These are phyloP conservation scores for Coprinopsis cinerea DNA, from an alignment of 768 basidiomycete genomes.

Conservation along the genomic window DNA sequence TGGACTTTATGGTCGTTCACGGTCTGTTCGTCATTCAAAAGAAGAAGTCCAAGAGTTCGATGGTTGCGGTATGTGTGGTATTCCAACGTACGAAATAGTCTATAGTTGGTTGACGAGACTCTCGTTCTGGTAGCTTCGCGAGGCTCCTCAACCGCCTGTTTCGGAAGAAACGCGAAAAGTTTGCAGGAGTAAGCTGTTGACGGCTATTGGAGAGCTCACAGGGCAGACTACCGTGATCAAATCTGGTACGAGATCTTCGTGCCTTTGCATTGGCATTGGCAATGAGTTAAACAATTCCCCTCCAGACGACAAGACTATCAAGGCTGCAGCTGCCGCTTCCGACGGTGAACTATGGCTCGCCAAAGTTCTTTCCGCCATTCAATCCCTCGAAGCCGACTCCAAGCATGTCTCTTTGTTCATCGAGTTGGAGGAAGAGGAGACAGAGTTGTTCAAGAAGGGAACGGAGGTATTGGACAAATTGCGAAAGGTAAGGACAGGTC, in stretches of 20 bases:
- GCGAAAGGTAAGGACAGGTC: slow-evolving; percentile 31
- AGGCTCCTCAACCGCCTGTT: slow-evolving; percentile 58
- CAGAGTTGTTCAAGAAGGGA: slow-evolving; percentile 39
- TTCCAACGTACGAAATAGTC: not conserved
- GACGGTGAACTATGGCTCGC: slow-evolving; percentile 80
- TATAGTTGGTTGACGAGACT: not conserved
- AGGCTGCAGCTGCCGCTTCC: slow-evolving; percentile 54
- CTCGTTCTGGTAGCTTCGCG: slow-evolving; percentile 43
- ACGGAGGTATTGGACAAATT: slow-evolving; percentile 36
- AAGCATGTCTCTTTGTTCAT: slow-evolving; percentile 58
- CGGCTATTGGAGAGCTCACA: slow-evolving; percentile 70
- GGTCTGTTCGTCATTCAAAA: slow-evolving; percentile 78
- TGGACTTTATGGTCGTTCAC: slow-evolving; percentile 79
- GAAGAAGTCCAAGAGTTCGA: slow-evolving; percentile 58
- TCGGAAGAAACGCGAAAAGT: slow-evolving; percentile 64
- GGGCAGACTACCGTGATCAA: slow-evolving; percentile 46
- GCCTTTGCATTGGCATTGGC: not conserved
- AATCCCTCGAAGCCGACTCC: slow-evolving; percentile 51
- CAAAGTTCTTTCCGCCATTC: slow-evolving; percentile 53
- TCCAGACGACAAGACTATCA: slow-evolving; percentile 45
- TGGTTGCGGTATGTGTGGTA: slow-evolving; percentile 46
- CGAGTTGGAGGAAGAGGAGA: slow-evolving; percentile 52
- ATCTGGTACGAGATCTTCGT: slow-evolving; percentile 32
- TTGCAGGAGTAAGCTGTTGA: slow-evolving; percentile 66
- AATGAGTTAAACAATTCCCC: not conserved